Evolutionary conservation across 2,329 filamentous ascomycete genomes (phyloP), one percentile per base, ranked within the genome.

Genomic region (Talaromyces sp.): DNA sequence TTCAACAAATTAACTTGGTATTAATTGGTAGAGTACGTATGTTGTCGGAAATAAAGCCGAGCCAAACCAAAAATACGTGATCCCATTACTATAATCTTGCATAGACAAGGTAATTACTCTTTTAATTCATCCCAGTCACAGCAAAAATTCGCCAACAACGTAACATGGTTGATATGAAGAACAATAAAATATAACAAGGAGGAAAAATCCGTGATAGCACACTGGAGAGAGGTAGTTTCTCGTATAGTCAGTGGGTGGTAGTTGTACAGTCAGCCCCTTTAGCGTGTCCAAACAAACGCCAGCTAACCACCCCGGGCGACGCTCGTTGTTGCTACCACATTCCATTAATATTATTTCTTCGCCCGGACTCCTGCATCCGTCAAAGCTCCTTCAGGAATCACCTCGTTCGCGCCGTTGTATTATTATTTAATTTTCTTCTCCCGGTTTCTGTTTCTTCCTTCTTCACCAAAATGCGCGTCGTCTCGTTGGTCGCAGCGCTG

Each of bases 391-490:
- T 29, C 41, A 49, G 31, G 27, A 49, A 56, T 53, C 32, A n/a
- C 41, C 58, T 43, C 32, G 51, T 55, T 59, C 52, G 54, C 52
- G 35, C 29, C 26, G 52, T 38, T 59, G 54, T 49, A 46, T 60
- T 57, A 49, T 52, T 56, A 35, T 27, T 51, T 46, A 38, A 53
- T 58, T 29, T 29, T 29, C 31, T 38, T 24, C 27, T 17, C 24
- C n/a, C 46, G 24, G 51, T 41, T 49, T n/a, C 43, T 14, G 10
- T 9, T 21, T 52, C 27, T 32, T 46, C 51, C 11, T 27, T 24
- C 17, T 27, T 24, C 17, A 24, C 10, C 55, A 58, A 63, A 65
- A 82, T 86, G 84, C 82, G 81, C 75, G 74, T 83, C 74, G 78
- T 80, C 59, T 75, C 77, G 59, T 68, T 81, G 60, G 70, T 83